phyloP scores from a whole-genome alignment of 2,329 filamentous ascomycete genomes.

The Helotiales sp. region DNA sequence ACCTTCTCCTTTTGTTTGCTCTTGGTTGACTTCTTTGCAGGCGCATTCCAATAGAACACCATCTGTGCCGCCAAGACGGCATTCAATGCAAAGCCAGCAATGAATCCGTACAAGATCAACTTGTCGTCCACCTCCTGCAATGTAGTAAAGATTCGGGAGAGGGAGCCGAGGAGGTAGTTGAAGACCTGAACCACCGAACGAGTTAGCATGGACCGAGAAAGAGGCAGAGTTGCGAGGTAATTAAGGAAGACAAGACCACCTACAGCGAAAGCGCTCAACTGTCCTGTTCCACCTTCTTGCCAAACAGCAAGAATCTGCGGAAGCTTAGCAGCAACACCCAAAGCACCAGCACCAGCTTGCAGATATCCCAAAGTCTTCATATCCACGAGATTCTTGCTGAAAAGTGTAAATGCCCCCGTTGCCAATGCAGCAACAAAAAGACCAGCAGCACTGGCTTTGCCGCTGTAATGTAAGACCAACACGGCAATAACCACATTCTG shows the following conservation, averaged over 20 bases:
- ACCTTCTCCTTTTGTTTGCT: slow-evolving; percentile 48
- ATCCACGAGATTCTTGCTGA: slow-evolving; percentile 70
- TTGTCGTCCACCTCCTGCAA: slow-evolving; percentile 97
- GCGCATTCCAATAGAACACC: slow-evolving; percentile 93
- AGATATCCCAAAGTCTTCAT: slow-evolving; percentile 57
- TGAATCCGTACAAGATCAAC: slow-evolving; percentile 92
- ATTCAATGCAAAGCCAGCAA: slow-evolving; percentile 91
- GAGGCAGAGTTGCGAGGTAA: too few relatives aligned
- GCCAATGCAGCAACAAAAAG: slow-evolving; percentile 80
- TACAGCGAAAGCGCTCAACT: slow-evolving; percentile 95
- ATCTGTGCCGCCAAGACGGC: slow-evolving; percentile 86
- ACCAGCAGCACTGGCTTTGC: slow-evolving; percentile 69
- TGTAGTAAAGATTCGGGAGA: slow-evolving; percentile 96
- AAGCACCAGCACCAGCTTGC: slow-evolving; percentile 80
- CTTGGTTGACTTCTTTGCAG: slow-evolving; percentile 54
- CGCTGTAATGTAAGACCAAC: slow-evolving; percentile 83
- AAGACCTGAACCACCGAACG: slow-evolving; percentile 70
- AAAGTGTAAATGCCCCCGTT: slow-evolving; percentile 70
- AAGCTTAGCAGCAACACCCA: slow-evolving; percentile 88
- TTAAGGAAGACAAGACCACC: slow-evolving; percentile 47
- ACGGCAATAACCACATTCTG: slow-evolving; percentile 92
- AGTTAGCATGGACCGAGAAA: background rate
- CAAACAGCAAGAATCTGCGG: slow-evolving; percentile 92
- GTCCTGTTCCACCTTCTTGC: slow-evolving; percentile 85
- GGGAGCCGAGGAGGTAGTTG: slow-evolving; percentile 93